A percentile compares a stretch with the other conserved stretches of the same genome.
phyloP scores from a whole-genome alignment of 345 rosid species.

The Gynandropsis gynandra region DNA sequence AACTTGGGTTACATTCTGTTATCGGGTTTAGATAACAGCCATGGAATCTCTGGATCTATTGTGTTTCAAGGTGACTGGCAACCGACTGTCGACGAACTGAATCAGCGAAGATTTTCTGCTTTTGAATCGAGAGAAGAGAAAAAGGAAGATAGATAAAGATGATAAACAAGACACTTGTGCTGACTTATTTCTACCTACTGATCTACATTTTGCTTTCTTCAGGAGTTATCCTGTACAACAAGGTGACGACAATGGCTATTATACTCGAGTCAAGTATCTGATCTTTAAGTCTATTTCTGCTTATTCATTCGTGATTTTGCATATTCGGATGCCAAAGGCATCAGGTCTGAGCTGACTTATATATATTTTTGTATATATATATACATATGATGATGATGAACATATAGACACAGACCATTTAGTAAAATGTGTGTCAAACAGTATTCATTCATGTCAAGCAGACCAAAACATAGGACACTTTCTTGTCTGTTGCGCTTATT shows the following conservation, averaged over 20 bases:
- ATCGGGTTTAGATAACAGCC: conserved; percentile 17
- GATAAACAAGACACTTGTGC: conserved; percentile 64
- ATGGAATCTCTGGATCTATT: conserved; percentile 23
- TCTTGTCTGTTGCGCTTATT: neutral
- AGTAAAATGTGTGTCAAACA: conserved; percentile 1
- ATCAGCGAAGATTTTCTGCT: conserved; percentile 11
- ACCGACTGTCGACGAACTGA: conserved; percentile 10
- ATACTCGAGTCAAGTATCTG: neutral
- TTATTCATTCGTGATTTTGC: conserved; percentile 1
- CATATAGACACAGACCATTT: neutral
- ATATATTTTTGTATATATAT: no score
- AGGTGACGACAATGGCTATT: conserved; percentile 35
- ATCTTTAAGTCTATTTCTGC: conserved; percentile 7
- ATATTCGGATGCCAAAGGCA: neutral
- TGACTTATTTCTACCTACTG: conserved; percentile 76
- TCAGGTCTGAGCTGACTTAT: conserved; percentile 5
- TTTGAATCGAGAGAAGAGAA: conserved; percentile 18
- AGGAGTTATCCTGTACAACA: conserved; percentile 89
- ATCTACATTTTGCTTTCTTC: conserved; percentile 82
- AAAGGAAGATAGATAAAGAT: conserved; percentile 34
- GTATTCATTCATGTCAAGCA: conserved; percentile 3
- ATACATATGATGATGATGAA: no score
- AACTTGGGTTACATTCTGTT: conserved; percentile 4
- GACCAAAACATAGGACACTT: neutral
- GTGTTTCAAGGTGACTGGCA: conserved; percentile 16